A percentile compares a stretch with the other conserved stretches of the same genome.
Conservation (phyloP, 2,329 filamentous ascomycete species). For the Sporothrix sp. region DNA sequence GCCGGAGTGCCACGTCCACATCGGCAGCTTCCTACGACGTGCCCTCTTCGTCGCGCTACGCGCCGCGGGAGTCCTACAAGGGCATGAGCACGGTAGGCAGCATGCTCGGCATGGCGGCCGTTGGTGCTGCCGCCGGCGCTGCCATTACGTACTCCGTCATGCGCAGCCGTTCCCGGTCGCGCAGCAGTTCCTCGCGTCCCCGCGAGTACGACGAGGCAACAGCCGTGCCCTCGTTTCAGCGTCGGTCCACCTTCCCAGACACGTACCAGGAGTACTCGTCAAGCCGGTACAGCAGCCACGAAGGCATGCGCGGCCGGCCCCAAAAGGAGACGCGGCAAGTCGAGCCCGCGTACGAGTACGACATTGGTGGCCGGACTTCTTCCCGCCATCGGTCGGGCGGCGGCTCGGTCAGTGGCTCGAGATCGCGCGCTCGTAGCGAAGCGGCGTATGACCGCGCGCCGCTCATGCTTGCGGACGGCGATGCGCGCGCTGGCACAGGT, state of each 20-base stretch:
- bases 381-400: conserved; percentile 27
- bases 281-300: conserved; percentile 29
- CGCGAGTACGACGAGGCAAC: conserved; percentile 32
- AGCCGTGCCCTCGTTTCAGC: conserved; percentile 29
- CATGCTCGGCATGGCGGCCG: conserved; percentile 40
- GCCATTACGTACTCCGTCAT: conserved; percentile 65
- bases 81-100: conserved; percentile 50
- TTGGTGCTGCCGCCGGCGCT: conserved; percentile 53
- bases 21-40: conserved; percentile 16
- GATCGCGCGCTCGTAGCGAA: conserved; percentile 34
- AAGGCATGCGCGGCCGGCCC: conserved; percentile 13
- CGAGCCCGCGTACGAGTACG: conserved; percentile 32
- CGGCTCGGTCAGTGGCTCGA: conserved; percentile 14
- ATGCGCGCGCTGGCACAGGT: conserved; percentile 28
- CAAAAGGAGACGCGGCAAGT: conserved; percentile 22
- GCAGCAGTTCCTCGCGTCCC: conserved; percentile 20
- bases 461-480: conserved; percentile 32
- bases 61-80: conserved; percentile 28
- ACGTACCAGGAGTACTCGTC: conserved; percentile 20
- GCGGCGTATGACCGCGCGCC: conserved; percentile 27
- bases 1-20: conserved; percentile 11
- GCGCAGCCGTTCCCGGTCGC: conserved; percentile 34
- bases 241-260: conserved; percentile 38
- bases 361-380: conserved; percentile 30
- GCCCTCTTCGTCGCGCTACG: conserved; percentile 11